Conservation (phyloP, 2,329 filamentous ascomycete genomes). For the Aspergillus calidoustus region DNA sequence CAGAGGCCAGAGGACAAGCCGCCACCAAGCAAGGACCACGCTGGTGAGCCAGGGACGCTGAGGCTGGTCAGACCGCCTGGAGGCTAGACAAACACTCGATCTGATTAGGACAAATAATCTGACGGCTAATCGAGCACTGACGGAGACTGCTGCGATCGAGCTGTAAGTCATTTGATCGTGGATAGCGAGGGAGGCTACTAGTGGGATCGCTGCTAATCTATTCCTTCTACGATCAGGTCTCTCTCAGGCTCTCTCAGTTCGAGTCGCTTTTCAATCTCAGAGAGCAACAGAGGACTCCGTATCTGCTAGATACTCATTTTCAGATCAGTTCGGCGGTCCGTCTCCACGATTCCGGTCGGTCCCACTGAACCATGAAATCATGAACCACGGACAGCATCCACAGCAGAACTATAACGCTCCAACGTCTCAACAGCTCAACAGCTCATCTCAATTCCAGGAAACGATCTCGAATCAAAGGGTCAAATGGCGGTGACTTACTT, state of each 20-base stretch:
- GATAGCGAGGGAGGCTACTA: slow-evolving; percentile 24
- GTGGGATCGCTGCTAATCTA: slow-evolving; percentile 12
- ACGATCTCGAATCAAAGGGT: background rate
- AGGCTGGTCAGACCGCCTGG: slow-evolving; percentile 20
- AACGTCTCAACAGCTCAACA: background rate
- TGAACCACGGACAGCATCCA: background rate
- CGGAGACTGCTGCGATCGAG: slow-evolving; percentile 25
- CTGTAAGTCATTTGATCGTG: slow-evolving; percentile 33
- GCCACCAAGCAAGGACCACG: slow-evolving; percentile 32
- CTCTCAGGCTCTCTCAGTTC: background rate
- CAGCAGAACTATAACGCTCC: background rate
- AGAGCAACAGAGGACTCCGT: background rate
- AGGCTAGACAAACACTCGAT: background rate
- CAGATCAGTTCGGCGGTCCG: slow-evolving; percentile 4
- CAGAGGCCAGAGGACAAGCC: slow-evolving; percentile 15
- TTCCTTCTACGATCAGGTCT: background rate
- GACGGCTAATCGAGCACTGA: background rate
- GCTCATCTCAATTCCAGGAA: background rate
- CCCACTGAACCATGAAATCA: slow-evolving; percentile 2
- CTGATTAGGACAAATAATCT: background rate
- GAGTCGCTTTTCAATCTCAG: no score
- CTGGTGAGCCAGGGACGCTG: slow-evolving; percentile 20
- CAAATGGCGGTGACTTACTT: slow-evolving; percentile 6
- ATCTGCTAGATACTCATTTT: background rate
- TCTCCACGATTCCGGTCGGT: slow-evolving; percentile 2